Conservation (phyloP, 1,284 basidiomycete genomes). For the Mycena sp. region DNA sequence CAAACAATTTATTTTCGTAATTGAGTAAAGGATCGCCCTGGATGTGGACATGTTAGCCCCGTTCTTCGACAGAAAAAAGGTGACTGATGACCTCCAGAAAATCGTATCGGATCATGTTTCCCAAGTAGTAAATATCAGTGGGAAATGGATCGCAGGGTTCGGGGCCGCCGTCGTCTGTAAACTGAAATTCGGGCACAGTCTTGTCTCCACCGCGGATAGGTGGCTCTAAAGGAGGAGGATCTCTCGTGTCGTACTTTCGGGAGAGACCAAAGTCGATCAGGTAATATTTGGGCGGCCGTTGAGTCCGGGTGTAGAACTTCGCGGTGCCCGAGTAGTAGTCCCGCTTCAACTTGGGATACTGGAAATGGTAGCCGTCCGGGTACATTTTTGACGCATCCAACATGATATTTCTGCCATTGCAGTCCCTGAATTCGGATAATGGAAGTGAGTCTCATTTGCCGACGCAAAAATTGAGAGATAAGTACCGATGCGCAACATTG, state of each 20-base stretch:
- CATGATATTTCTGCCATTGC: neutral
- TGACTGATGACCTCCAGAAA: constrained; percentile 32
- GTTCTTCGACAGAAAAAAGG: too few species aligned
- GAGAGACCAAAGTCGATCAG: constrained; percentile 30
- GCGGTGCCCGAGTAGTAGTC: neutral
- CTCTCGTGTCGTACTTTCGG: constrained; percentile 7
- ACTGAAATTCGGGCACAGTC: neutral
- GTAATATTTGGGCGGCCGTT: constrained; percentile 27
- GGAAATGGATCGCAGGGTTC: constrained; percentile 39
- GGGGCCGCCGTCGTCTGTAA: neutral
- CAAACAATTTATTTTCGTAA: too few species aligned
- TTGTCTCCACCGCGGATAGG: neutral
- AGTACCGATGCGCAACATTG: neutral
- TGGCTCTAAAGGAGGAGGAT: neutral
- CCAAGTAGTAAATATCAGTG: constrained; percentile 44
- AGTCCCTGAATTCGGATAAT: too few species aligned
- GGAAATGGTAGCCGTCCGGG: neutral
- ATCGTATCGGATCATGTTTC: constrained; percentile 35
- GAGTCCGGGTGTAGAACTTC: constrained; percentile 17
- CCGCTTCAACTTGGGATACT: neutral
- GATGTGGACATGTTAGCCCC: too few species aligned
- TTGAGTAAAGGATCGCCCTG: too few species aligned
- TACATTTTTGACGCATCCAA: neutral
- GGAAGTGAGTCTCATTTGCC: neutral
- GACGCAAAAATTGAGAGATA: neutral